These are phyloP conservation scores for Middelhovenomyces tepae DNA, from an alignment of 805 yeast genomes.

Conservation along the genomic window DNA sequence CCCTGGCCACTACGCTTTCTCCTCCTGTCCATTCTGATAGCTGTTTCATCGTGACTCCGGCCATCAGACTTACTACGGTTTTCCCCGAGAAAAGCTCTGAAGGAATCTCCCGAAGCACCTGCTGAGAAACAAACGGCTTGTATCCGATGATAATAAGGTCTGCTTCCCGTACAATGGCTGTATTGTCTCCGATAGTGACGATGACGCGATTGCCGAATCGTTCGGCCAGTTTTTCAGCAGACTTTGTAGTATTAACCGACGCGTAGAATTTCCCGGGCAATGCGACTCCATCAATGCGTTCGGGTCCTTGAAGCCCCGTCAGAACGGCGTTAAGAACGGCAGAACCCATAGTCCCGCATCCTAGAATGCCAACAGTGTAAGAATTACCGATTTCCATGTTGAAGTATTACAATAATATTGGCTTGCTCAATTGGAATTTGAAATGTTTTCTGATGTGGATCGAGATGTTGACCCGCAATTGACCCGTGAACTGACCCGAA, in stretches of 20 bases:
- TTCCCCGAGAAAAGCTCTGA: slow-evolving; percentile 38
- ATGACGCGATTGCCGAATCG: slow-evolving; percentile 46
- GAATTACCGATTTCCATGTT: slow-evolving; percentile 14
- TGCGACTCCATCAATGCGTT: slow-evolving; percentile 27
- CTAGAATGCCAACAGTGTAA: slow-evolving; percentile 66
- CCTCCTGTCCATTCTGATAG: slow-evolving; percentile 30
- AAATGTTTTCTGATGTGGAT: background rate
- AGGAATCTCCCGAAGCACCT: slow-evolving; percentile 45
- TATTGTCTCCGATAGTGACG: slow-evolving; percentile 40
- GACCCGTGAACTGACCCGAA: too few species aligned
- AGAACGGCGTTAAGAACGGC: slow-evolving; percentile 80
- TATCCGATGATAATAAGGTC: slow-evolving; percentile 74
- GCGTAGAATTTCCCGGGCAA: slow-evolving; percentile 69
- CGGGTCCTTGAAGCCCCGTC: slow-evolving; percentile 31
- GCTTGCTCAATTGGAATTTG: background rate
- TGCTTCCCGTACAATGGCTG: slow-evolving; percentile 51
- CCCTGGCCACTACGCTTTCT: slow-evolving; percentile 57
- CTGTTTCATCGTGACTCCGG: slow-evolving; percentile 84
- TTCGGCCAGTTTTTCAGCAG: slow-evolving; percentile 40
- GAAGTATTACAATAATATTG: background rate
- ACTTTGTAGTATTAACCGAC: slow-evolving; percentile 54
- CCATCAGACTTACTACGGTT: slow-evolving; percentile 71
- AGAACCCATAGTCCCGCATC: slow-evolving; percentile 94
- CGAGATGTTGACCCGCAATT: too few species aligned
- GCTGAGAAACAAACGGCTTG: slow-evolving; percentile 73